Conservation (phyloP, 768 basidiomycete genomes). For the Amanita pseudoporphyria region DNA sequence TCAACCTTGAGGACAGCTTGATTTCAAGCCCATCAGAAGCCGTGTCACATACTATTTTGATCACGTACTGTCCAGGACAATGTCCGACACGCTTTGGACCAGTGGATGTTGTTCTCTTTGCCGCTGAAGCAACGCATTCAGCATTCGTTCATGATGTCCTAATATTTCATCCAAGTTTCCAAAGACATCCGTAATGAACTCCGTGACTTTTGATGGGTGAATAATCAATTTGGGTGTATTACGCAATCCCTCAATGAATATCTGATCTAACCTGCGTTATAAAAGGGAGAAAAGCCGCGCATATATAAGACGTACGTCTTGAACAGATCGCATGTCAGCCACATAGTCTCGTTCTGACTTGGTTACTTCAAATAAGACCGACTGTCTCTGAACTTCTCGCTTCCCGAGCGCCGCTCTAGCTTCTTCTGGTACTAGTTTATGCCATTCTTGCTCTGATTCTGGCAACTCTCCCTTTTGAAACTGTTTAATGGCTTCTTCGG, state of each 20-base stretch:
- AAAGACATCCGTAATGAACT: slow-evolving; percentile 77
- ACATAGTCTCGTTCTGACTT: slow-evolving; percentile 88
- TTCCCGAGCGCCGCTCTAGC: slow-evolving; percentile 63
- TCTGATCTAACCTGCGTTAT: slow-evolving; percentile 25
- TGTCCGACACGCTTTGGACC: slow-evolving; percentile 74
- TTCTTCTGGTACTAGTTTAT: slow-evolving; percentile 63
- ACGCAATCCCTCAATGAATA: slow-evolving; percentile 63
- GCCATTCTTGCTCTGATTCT: slow-evolving; percentile 77
- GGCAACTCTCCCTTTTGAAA: slow-evolving; percentile 61
- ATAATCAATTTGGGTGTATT: slow-evolving; percentile 60
- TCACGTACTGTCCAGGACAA: slow-evolving; percentile 67
- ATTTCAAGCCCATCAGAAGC: slow-evolving; percentile 18
- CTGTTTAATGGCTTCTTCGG: slow-evolving; percentile 50
- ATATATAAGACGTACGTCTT: slow-evolving; percentile 37
- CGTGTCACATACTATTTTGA: not conserved
- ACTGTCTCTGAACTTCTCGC: slow-evolving; percentile 77
- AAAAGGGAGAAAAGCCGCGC: slow-evolving; percentile 1
- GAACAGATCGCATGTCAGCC: slow-evolving; percentile 60
- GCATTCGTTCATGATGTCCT: slow-evolving; percentile 55
- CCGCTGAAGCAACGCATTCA: slow-evolving; percentile 64
- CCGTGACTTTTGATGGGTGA: slow-evolving; percentile 37
- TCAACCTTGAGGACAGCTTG: slow-evolving; percentile 32
- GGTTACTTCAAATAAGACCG: slow-evolving; percentile 81
- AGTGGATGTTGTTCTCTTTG: slow-evolving; percentile 83
- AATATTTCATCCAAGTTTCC: slow-evolving; percentile 68